Base-by-base conservation (phyloP, 345 rosid species). In the Dovyalis caffra region DNA sequence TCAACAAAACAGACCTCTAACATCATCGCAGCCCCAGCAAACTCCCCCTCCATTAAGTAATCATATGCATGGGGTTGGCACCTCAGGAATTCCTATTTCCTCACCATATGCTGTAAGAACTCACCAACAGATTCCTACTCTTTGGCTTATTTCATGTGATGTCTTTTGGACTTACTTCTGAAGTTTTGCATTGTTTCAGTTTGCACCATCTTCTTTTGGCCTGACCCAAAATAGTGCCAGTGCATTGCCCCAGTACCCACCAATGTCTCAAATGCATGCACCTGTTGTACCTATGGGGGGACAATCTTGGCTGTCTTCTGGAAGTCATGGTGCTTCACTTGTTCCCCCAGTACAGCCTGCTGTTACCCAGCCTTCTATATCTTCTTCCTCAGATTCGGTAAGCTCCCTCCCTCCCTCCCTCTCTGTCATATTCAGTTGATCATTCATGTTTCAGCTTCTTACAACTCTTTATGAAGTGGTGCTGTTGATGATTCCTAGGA, bases 271-370 rank as follows among this genome's bases (percentile, higher is more conserved):
- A 83, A 77, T 88, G 82, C 91, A 87, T 74, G 85, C 85, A 64
- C 78, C 80, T 14, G 72, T 69, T 29, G 76, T 74, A 43, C 82
- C 91, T 33, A 81, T 76, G 31, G 86, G 84, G 33, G 89, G 84
- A 61, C 97, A 87, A 75, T 75, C 92, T 73, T 92, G 98, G 98
- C 23, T 84, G 84, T 70, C 86, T 16, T 70, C 90, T 74, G 92
- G 83, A 51, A 83, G 77, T 86, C 91, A 89, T 62, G 79, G 79
- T 73, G 74, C 83, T 74, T 29, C 92, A 53, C 84, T 81, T 85
- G 80, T 72, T 51, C 57, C 83, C 61, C 84, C 86, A 32, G 81
- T 74, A 60, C 94, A 85, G 77, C 90, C 86, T 78, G 72, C 84
- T 76, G 85, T 84, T 15, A 92, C 84, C 68, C 97, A 86, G 74